Conservation (phyloP, 345 rosid species). For the Rhodamnia rubescens region DNA sequence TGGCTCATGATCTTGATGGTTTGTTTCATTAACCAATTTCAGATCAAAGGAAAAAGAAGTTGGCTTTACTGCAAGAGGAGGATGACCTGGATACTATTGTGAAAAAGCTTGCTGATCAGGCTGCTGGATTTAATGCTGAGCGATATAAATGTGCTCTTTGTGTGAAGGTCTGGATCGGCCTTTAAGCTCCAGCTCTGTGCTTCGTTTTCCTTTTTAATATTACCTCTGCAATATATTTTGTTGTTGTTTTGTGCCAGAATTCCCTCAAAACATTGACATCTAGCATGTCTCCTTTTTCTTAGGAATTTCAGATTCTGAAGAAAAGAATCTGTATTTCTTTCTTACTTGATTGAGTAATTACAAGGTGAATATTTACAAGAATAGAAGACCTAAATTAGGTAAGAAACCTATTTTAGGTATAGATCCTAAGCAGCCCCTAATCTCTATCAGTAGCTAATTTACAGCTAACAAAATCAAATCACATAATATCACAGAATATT, state of each 20-base stretch:
- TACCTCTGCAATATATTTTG: background rate
- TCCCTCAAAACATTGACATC: background rate
- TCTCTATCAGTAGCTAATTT: too few relatives aligned
- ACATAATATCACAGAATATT: too few relatives aligned
- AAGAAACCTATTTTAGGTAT: too few relatives aligned
- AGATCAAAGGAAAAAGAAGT: slow-evolving; percentile 36
- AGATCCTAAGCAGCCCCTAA: too few relatives aligned
- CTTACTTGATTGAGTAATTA: too few relatives aligned
- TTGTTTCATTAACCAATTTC: background rate
- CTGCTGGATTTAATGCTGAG: slow-evolving; percentile 33
- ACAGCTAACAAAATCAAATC: too few relatives aligned
- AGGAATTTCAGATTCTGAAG: background rate
- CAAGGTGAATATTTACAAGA: too few relatives aligned
- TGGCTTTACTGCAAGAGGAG: slow-evolving; percentile 51
- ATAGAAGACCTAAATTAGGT: too few relatives aligned
- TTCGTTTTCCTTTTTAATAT: background rate
- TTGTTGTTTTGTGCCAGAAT: background rate
- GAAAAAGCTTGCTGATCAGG: slow-evolving; percentile 52
- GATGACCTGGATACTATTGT: slow-evolving; percentile 52
- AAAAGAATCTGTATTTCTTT: too few relatives aligned
- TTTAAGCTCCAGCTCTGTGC: background rate
- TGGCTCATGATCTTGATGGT: background rate
- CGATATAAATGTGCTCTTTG: slow-evolving; percentile 37
- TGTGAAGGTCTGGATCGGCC: slow-evolving; percentile 36
- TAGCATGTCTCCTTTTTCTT: background rate